Conservation (phyloP, 768 basidiomycete species). For the Tremella mesenterica region DNA sequence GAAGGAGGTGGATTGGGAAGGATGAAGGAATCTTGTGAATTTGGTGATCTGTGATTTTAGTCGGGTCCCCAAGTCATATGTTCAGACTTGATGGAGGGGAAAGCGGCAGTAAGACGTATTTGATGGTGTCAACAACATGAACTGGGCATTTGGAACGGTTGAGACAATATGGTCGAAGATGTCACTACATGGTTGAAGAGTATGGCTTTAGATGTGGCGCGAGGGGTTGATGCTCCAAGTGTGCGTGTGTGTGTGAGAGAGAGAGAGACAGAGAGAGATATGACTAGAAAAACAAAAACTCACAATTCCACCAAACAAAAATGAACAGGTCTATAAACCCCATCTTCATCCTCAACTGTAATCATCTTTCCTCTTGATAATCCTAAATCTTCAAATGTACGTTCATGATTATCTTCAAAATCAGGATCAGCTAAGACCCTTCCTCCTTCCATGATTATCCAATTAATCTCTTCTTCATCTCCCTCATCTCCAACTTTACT, state of each 20-base stretch:
- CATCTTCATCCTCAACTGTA: conserved; percentile 81
- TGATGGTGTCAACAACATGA: neutral
- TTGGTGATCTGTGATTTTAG: too few species aligned
- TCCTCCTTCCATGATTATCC: conserved; percentile 64
- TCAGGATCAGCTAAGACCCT: conserved; percentile 84
- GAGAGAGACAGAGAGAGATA: too few species aligned
- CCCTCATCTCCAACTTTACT: conserved; percentile 32
- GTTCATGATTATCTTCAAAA: conserved; percentile 77
- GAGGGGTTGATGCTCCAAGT: too few species aligned
- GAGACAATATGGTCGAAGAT: neutral
- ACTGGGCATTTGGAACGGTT: neutral
- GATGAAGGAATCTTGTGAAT: too few species aligned
- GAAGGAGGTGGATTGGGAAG: too few species aligned
- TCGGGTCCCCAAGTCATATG: too few species aligned
- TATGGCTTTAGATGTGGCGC: too few species aligned
- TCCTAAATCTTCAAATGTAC: conserved; percentile 71
- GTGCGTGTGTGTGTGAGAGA: neutral
- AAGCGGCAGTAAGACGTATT: neutral
- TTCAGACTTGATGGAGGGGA: too few species aligned
- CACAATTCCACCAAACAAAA: conserved; percentile 58
- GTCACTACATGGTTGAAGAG: too few species aligned
- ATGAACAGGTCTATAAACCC: conserved; percentile 60
- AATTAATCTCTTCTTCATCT: conserved; percentile 54
- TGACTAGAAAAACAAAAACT: too few species aligned
- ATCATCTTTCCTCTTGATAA: conserved; percentile 78